Evolutionary conservation across 441 rosid genomes (phyloP).

Genomic region (Isatis lusitanica): DNA sequence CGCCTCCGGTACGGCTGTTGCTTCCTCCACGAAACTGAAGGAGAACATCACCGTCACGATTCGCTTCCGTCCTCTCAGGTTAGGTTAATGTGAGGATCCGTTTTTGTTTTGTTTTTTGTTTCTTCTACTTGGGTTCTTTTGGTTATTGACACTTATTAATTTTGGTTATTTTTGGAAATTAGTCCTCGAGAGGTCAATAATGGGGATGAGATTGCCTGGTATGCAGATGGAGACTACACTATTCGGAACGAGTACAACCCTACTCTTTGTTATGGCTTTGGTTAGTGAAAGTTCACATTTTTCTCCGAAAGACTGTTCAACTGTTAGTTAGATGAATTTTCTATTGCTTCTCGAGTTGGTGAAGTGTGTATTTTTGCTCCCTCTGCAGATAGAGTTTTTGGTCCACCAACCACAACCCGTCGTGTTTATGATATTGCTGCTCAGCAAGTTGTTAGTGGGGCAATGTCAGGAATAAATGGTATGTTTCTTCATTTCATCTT

Average conservation of each 20-base stretch:
- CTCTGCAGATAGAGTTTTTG: slow-evolving; percentile 77
- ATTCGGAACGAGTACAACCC: slow-evolving; percentile 79
- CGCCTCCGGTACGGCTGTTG: slow-evolving; percentile 16
- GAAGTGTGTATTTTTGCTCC: background rate
- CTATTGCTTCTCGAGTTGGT: slow-evolving; percentile 1
- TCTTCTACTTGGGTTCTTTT: slow-evolving; percentile 1
- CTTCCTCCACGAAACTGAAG: slow-evolving; percentile 47
- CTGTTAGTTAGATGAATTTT: background rate
- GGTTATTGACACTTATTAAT: slow-evolving; percentile 12
- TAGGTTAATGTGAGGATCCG: slow-evolving; percentile 17
- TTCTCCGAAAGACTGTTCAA: slow-evolving; percentile 1
- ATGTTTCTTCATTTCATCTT: slow-evolving; percentile 23
- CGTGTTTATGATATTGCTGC: slow-evolving; percentile 92
- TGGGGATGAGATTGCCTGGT: slow-evolving; percentile 95
- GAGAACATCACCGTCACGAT: slow-evolving; percentile 91
- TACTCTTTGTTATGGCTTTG: slow-evolving; percentile 74
- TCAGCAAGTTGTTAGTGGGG: slow-evolving; percentile 77
- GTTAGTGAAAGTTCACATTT: slow-evolving; percentile 42
- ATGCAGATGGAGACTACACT: slow-evolving; percentile 79
- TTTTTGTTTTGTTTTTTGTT: slow-evolving; percentile 1
- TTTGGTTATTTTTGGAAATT: background rate
- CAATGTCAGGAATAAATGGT: slow-evolving; percentile 95
- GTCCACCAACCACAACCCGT: slow-evolving; percentile 92
- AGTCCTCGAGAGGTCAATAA: slow-evolving; percentile 78
- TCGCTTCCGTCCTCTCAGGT: slow-evolving; percentile 95